Conservation (phyloP, 1,284 basidiomycete species). For the Cutaneotrichosporon spelunceum region DNA sequence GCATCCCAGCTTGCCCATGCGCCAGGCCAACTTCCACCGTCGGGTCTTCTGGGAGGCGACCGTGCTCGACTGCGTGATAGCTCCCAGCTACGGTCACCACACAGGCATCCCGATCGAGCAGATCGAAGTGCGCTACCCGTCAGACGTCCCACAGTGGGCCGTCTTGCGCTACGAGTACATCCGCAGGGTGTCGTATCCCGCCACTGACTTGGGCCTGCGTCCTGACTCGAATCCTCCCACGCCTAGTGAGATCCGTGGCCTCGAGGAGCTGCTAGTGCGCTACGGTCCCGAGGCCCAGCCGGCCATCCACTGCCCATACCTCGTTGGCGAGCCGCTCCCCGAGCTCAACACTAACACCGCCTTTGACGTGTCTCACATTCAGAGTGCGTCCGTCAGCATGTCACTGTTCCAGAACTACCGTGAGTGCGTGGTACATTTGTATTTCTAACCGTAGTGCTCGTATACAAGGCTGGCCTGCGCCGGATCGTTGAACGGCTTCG, state of each 20-base stretch:
- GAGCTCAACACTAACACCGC: constrained; percentile 16
- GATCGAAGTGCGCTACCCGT: constrained; percentile 40
- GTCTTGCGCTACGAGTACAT: constrained; percentile 40
- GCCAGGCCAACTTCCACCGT: constrained; percentile 42
- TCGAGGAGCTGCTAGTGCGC: constrained; percentile 28
- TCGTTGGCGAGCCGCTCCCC: constrained; percentile 33
- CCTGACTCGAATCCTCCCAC: constrained; percentile 34
- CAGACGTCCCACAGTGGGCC: constrained; percentile 8
- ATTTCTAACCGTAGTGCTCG: constrained; percentile 30
- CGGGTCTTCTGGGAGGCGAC: constrained; percentile 44
- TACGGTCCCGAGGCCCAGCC: constrained; percentile 28
- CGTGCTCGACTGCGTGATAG: constrained; percentile 39
- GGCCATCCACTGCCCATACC: constrained; percentile 34
- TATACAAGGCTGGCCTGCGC: constrained; percentile 41
- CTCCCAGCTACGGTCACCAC: constrained; percentile 44
- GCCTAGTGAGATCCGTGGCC: constrained; percentile 29
- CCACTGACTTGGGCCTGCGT: constrained; percentile 41
- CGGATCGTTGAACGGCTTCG: constrained; percentile 37
- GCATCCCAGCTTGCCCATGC: constrained; percentile 35
- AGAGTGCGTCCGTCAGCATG: constrained; percentile 33
- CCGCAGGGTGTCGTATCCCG: constrained; percentile 31
- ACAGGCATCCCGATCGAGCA: constrained; percentile 38
- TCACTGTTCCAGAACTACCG: constrained; percentile 42
- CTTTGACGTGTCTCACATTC: constrained; percentile 18
- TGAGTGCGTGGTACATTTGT: constrained; percentile 19